Percentiles rank a stretch among this genome's conserved stretches.
These are phyloP conservation scores for Salix caprea DNA, from an alignment of 345 rosid species.

Conservation along the genomic window DNA sequence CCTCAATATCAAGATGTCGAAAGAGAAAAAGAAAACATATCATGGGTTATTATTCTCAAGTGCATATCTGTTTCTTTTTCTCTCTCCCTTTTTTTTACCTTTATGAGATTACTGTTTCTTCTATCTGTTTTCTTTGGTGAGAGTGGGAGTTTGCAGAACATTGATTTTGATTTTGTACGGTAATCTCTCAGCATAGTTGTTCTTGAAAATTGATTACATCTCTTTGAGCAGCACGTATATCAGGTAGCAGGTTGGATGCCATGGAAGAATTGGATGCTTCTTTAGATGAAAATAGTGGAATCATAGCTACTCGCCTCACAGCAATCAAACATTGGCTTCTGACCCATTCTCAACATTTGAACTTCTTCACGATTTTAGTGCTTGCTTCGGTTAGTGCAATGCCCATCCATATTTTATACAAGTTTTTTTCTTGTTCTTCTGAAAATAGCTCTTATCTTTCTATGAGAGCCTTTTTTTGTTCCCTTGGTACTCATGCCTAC, in stretches of 20 bases:
- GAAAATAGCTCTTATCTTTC: background rate
- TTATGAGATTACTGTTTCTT: background rate
- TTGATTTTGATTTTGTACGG: background rate
- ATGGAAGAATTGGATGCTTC: constrained; percentile 71
- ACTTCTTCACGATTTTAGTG: constrained; percentile 80
- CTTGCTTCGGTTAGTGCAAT: constrained; percentile 85
- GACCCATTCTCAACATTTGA: constrained; percentile 71
- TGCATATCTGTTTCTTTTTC: background rate
- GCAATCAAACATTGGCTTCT: constrained; percentile 61
- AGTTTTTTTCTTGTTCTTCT: background rate
- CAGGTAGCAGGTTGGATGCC: constrained; percentile 61
- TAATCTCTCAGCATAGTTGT: background rate
- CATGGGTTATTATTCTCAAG: background rate
- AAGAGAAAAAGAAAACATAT: background rate
- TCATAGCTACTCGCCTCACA: constrained; percentile 46
- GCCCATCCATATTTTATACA: background rate
- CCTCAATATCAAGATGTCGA: background rate
- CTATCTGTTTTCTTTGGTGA: background rate
- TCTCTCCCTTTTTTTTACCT: background rate
- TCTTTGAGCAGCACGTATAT: constrained; percentile 53
- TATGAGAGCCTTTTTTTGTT: background rate
- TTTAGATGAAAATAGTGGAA: constrained; percentile 54
- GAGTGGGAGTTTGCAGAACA: background rate
- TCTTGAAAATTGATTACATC: background rate
- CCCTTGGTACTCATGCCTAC: background rate